Evolutionary conservation across 805 yeast genomes (phyloP), one percentile per base, ranked within the genome.

Genomic region (Phaffomyces antillensis): DNA sequence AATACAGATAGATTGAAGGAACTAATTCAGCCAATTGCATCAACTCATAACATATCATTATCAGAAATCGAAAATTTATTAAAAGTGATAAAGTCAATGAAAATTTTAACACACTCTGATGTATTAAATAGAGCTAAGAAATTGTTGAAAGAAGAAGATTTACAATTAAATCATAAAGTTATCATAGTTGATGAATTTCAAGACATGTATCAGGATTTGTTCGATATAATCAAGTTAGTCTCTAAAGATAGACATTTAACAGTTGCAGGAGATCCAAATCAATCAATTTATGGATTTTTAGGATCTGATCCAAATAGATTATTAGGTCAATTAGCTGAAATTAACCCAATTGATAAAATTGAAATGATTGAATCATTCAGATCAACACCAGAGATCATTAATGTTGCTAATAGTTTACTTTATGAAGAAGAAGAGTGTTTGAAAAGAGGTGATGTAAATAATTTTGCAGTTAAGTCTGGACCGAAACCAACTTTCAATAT

Each of bases 141-240:
- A 58, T 49, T 75, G 51, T 41, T 64, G 1, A n/a, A 39, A 5
- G 53, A 61, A 0, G 61, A 61, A 1, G 52, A 47, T 11, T 50
- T 55, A 16, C 32, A 53, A 8, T 34, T 47, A 2, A 48, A 55
- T 5, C 64, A 61, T 50, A 68, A 69, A 41, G 64, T 70, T 2
- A 68, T 81, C 0, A 60, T 85, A 1, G 79, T 84, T 12, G 91
- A 85, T 62, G 91, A 85, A 57, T 81, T 79, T 54, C 91, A 85
- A 57, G 91, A 85, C 60, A 68, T 83, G 57, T 76, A 79, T 49
- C 72, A 74, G 0, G 68, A 67, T 10, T 62, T 83, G 18, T 53
- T 76, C 24, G 67, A 68, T 17, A 57, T 83, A 2, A 62, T 81
- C 5, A 55, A 60, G 5, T 56, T 67, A 1, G 62, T 76, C 3